A percentile compares a stretch with the other conserved stretches of the same genome.
phyloP scores from a whole-genome alignment of 2,329 filamentous ascomycete species.

The Aspergillus novoparasiticus region DNA sequence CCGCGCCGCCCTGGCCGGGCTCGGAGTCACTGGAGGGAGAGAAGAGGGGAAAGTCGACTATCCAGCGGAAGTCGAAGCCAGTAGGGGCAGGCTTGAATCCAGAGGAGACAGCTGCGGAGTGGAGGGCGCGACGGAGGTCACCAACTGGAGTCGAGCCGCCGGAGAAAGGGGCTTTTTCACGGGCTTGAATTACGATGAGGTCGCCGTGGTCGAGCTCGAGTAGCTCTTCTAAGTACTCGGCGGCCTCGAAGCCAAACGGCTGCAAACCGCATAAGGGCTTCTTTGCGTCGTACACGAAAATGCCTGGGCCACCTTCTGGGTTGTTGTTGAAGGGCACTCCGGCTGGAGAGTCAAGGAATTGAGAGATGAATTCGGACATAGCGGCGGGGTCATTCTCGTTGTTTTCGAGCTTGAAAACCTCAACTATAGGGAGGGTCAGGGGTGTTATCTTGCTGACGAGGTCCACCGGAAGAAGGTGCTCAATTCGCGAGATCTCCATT shows the following conservation, averaged over 20 bases:
- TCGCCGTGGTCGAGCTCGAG: slow-evolving; percentile 70
- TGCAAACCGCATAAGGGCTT: slow-evolving; percentile 77
- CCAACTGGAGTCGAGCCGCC: slow-evolving; percentile 77
- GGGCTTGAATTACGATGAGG: slow-evolving; percentile 78
- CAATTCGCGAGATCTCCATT: slow-evolving; percentile 67
- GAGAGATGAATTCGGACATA: slow-evolving; percentile 63
- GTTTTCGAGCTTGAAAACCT: slow-evolving; percentile 67
- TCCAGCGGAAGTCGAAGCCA: slow-evolving; percentile 76
- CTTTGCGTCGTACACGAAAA: slow-evolving; percentile 73
- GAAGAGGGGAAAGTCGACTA: slow-evolving; percentile 91
- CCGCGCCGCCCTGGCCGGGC: slow-evolving; percentile 77
- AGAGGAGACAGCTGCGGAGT: slow-evolving; percentile 68
- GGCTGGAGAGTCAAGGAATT: slow-evolving; percentile 71
- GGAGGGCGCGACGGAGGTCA: slow-evolving; percentile 69
- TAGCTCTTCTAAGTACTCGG: slow-evolving; percentile 58
- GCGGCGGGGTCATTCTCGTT: slow-evolving; percentile 52
- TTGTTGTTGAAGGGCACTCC: slow-evolving; percentile 65
- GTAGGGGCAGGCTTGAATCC: slow-evolving; percentile 55
- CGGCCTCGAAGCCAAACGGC: slow-evolving; percentile 73
- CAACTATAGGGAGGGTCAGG: slow-evolving; percentile 69
- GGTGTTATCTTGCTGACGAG: slow-evolving; percentile 76
- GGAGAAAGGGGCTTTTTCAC: slow-evolving; percentile 63
- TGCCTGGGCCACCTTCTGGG: slow-evolving; percentile 74
- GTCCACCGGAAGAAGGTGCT: slow-evolving; percentile 62
- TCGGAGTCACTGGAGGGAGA: slow-evolving; percentile 67